Conservation (phyloP, 805 yeast genomes). For the Ogataea nonfermentans region DNA sequence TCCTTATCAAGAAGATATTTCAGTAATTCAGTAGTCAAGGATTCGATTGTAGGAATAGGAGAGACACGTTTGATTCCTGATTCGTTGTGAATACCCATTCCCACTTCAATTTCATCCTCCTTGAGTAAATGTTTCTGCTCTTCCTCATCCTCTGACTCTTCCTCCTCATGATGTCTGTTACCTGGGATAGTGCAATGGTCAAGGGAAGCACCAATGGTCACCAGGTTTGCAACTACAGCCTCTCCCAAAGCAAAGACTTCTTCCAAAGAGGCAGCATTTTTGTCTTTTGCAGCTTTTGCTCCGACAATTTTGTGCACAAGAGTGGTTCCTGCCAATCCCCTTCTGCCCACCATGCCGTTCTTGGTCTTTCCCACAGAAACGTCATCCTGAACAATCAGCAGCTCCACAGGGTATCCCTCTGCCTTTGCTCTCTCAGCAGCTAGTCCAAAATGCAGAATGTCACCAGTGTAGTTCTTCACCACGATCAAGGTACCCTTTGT, state of each 20-base stretch:
- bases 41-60: conserved; percentile 70
- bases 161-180: conserved; percentile 49
- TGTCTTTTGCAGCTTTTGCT: conserved; percentile 43
- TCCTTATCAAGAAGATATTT: conserved; percentile 56
- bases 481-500: conserved; percentile 70
- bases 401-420: conserved; percentile 67
- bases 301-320: conserved; percentile 85
- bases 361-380: conserved; percentile 91
- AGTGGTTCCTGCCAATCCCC: conserved; percentile 92
- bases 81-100: conserved; percentile 95
- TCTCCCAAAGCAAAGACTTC: conserved; percentile 59
- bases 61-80: conserved; percentile 70
- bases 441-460: conserved; percentile 86
- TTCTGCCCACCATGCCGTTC: conserved; percentile 88
- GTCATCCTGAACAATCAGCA: conserved; percentile 84
- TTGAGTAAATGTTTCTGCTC: conserved; percentile 42
- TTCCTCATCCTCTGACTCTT: conserved; percentile 35
- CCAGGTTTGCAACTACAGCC: conserved; percentile 60
- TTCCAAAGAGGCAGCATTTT: conserved; percentile 41
- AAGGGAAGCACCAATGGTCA: conserved; percentile 85
- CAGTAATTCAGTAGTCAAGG: conserved; percentile 56
- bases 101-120: conserved; percentile 75
- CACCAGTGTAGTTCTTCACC: conserved; percentile 94
- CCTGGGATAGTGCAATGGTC: conserved; percentile 93
- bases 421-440: conserved; percentile 87